Evolutionary conservation across 129 eudicot genomes (phyloP), one percentile per base, ranked within the genome.

Genomic region (Arctium lappa): DNA sequence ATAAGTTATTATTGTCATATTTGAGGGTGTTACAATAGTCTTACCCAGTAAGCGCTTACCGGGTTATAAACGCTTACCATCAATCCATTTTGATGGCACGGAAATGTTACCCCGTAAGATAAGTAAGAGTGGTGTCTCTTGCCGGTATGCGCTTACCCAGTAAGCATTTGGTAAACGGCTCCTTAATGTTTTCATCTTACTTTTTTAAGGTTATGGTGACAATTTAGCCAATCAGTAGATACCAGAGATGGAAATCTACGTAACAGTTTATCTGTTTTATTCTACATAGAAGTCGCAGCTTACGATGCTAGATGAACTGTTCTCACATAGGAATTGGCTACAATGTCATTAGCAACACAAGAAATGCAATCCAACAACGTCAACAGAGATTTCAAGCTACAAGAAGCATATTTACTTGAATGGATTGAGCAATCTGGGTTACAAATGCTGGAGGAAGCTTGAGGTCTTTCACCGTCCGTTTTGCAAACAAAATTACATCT

Each of bases 371-470:
- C 77, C 39, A 71, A 83, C 37, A 48, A 11, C 13, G 10, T 70
- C 42, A 38, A 60, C 5, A 33, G 6, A 77, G 30, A 79, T 44
- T 76, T 79, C 40, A 39, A 62, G 38, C 39, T 79, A 85, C 72
- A 63, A 6, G 34, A 53, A 50, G 48, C 56, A 33, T 11, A 53
- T 79, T 80, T 65, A 86, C 96, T 88, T 94, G 97, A 69, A 94
- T 89, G 73, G 98, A 94, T 88, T 92, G 97, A 89, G 96, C 96
- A 86, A 94, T 92, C 81, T 94, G 98, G 46, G 97, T 90, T 11
- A 86, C 82, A 85, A 94, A 94, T 70, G 94, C 92, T n/a, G 94
- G 96, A 77, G 97, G 98, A 82, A 94, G 97, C 88, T 94, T 94
- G 74, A 92, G 91, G 85, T 92, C 97, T 82, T 92, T 94, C 70